Base-by-base conservation (phyloP, 371 early-diverging fungal species). In the Mortierella sp. region DNA sequence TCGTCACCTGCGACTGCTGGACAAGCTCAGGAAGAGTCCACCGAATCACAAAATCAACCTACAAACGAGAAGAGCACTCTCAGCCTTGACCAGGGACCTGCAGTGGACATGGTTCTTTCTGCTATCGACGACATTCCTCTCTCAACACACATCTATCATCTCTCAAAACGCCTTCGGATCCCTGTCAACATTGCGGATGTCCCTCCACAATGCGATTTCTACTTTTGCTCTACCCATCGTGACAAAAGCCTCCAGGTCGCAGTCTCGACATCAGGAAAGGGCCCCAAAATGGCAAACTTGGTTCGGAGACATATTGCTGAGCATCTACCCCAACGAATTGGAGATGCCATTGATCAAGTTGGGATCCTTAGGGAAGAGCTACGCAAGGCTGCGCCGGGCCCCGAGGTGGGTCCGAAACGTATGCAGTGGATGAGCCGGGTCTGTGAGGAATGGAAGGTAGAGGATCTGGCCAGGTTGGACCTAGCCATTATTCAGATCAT, bases 161-260 rank as follows among this genome's bases (percentile, higher is more conserved):
- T 88, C 21, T 90, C 93, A 67, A 83, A 90, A 31, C 73, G 72
- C 26, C 84, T 79, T 38, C 83, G 89, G 30, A 94, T 95, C 46
- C 95, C 95, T 9, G 95, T 96, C 48, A 96, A 96, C 66, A 95
- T 94, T 19, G 96, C 96, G 0, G 97, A 96, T 66, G 91, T 95
- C 21, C 93, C 94, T 16, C 89, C 90, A 18, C 82, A 93, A 72
- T 96, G 96, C 78, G 95, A 96, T 68, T 96, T 96, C 71, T 95
- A 91, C 78, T 96, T 95, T 76, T 94, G 94, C 89, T 91, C 94
- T 26, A 91, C 89, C 28, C 91, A 92, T 65, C 83, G 94, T 5
- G 94, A 94, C 61, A 91, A 91, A 23, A 89, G 92, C 27, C 82
- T 94, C 21, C 95, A 96, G 68, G 86, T 96, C 54, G 95, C 94